Base-by-base conservation (phyloP, 2,329 filamentous ascomycete genomes). In the Penicillium sp. region DNA sequence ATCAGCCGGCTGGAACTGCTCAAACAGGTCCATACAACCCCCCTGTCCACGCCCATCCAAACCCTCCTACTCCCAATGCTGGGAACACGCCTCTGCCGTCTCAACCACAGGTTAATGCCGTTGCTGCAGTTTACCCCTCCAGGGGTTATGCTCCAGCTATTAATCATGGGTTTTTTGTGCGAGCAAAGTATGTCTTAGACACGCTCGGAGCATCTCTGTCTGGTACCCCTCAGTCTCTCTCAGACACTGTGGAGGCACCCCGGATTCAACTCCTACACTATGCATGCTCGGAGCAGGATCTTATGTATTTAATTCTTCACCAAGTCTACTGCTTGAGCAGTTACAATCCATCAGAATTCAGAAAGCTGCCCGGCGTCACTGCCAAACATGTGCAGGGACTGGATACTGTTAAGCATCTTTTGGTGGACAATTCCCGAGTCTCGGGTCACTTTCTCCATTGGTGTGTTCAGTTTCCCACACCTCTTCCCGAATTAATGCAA, bases 301-400 rank as follows among this genome's bases (percentile, higher is more conserved):
- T 79, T 51, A 86, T 90, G 70, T 93, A 89, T 70, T 67, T 92
- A 54, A 79, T 83, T 6, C 71, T 91, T 13, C 89, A 91, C 70
- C 89, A 91, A 70, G 62, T 90, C 2, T 88, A 86, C 72, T 90
- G 88, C 70, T 70, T 84, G 21, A 86, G 84, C 82, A 82, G 81
- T 3, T 60, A 76, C 3, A 71, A 79, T 19, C 76, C 73, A 0
- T 56, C 66, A 1, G 63, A 70, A 3, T 70, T 84, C 5, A 75
- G 81, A 17, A 68, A 55, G 13, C 63, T 81, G 3, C 69, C 82
- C 13, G 73, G 76, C 1, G 71, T 79, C 50, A 67, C 79, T 3
- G 62, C 64, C n/a, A 53, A 65, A 5, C 64, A 75, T 11, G 62
- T 62, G 7, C 47, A 64, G 56, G 77, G 76, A 0, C 70, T 81